Percentiles rank a stretch among this genome's conserved stretches.
Evolutionary conservation across 2,329 filamentous ascomycete species (phyloP).

Genomic region (Graphilbum fragrans): DNA sequence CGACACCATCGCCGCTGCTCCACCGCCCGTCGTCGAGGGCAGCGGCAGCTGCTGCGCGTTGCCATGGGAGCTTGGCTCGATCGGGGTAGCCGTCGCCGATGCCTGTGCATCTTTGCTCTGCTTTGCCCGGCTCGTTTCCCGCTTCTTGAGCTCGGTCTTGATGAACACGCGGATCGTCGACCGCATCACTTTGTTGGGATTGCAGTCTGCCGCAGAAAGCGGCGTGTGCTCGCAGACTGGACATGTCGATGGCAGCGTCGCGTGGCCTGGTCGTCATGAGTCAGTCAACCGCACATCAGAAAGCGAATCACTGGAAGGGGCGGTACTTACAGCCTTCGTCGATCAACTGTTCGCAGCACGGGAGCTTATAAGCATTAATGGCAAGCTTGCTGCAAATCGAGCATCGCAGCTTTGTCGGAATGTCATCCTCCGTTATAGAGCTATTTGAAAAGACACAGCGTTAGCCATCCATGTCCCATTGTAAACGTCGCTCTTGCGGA

Average conservation of each 20-base stretch:
- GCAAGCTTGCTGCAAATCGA: conserved; percentile 86
- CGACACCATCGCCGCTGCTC: conserved; percentile 3
- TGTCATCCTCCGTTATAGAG: conserved; percentile 67
- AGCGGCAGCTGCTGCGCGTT: conserved; percentile 1
- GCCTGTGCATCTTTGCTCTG: conserved; percentile 28
- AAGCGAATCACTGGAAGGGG: not conserved
- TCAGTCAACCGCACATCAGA: not conserved
- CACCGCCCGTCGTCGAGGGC: conserved; percentile 2
- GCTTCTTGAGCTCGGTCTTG: conserved; percentile 82
- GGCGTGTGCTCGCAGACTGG: conserved; percentile 90
- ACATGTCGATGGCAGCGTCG: conserved; percentile 64
- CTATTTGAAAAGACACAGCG: conserved; percentile 28
- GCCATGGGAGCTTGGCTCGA: conserved; percentile 5
- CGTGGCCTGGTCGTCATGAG: conserved; percentile 34
- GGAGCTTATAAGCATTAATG: conserved; percentile 78
- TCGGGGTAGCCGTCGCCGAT: conserved; percentile 25
- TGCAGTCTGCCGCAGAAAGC: conserved; percentile 75
- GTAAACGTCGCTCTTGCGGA: no score
- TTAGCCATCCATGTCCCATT: no score
- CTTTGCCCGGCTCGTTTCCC: conserved; percentile 50
- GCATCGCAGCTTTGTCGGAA: conserved; percentile 93
- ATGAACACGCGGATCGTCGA: conserved; percentile 88
- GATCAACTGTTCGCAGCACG: conserved; percentile 91
- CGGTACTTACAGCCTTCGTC: conserved; percentile 68
- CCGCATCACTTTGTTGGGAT: conserved; percentile 78